Percentiles rank a stretch among this genome's conserved stretches.
phyloP scores from a whole-genome alignment of 352 stramenopile species.

The Phytophthora megakarya region DNA sequence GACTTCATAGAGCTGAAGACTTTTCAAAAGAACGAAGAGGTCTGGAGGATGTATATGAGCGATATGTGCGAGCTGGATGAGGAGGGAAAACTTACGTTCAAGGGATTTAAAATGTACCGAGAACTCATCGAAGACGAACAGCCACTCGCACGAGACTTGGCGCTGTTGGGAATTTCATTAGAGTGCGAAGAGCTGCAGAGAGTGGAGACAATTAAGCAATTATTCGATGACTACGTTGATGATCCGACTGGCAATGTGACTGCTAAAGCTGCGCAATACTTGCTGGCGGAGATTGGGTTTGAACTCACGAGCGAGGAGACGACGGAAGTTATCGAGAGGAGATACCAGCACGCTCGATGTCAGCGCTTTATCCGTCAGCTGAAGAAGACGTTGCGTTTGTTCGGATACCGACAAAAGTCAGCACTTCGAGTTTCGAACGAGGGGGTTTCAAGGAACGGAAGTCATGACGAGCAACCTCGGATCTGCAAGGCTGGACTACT shows the following conservation, averaged over 20 bases:
- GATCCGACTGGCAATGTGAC: slow-evolving; percentile 33
- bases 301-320: slow-evolving; percentile 42
- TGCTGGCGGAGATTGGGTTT: slow-evolving; percentile 53
- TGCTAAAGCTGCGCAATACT: slow-evolving; percentile 48
- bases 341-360: slow-evolving; percentile 48
- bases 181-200: slow-evolving; percentile 43
- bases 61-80: slow-evolving; percentile 53
- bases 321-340: slow-evolving; percentile 39
- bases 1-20: slow-evolving; percentile 36
- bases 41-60: slow-evolving; percentile 74
- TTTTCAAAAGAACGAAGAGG: slow-evolving; percentile 43
- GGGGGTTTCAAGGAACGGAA: slow-evolving; percentile 14
- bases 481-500: slow-evolving; percentile 54
- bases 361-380: slow-evolving; percentile 44
- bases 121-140: slow-evolving; percentile 51
- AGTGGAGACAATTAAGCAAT: slow-evolving; percentile 22
- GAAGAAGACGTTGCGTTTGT: slow-evolving; percentile 64
- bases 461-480: slow-evolving; percentile 41
- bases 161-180: slow-evolving; percentile 41
- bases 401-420: slow-evolving; percentile 70
- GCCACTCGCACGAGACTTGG: slow-evolving; percentile 49
- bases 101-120: slow-evolving; percentile 62
- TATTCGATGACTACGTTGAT: slow-evolving; percentile 65
- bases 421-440: slow-evolving; percentile 42
- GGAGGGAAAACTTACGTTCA: slow-evolving; percentile 50